Conservation (phyloP, 768 basidiomycete species). For the Paxillus ammoniavirescens region DNA sequence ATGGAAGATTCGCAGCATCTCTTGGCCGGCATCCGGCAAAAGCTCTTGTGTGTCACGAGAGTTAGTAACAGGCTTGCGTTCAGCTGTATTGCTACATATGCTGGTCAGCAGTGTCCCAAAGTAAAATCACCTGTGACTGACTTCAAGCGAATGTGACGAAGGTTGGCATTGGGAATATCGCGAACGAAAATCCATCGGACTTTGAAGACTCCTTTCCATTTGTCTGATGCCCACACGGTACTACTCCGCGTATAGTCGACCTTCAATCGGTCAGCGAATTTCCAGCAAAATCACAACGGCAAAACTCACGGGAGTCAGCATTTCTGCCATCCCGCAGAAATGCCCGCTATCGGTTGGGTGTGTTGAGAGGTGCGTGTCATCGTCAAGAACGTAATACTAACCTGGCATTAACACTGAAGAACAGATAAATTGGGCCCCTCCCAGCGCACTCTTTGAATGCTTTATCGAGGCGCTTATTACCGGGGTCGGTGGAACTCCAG, state of each 20-base stretch:
- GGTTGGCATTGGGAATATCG: conserved; percentile 87
- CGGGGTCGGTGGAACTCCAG: conserved; percentile 96
- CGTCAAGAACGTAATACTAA: conserved; percentile 19
- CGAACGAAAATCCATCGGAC: conserved; percentile 97
- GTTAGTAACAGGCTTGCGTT: conserved; percentile 97
- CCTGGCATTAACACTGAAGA: conserved; percentile 97
- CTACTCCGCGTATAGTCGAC: conserved; percentile 94
- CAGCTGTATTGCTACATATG: conserved; percentile 81
- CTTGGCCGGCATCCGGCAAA: conserved; percentile 92
- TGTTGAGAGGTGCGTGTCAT: neutral
- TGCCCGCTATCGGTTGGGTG: conserved; percentile 61
- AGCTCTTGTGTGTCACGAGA: conserved; percentile 98
- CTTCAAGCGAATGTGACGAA: conserved; percentile 89
- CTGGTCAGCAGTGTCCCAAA: conserved; percentile 11
- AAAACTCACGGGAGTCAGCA: conserved; percentile 81
- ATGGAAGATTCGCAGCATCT: conserved; percentile 95
- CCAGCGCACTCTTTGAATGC: conserved; percentile 95
- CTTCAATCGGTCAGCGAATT: conserved; percentile 28
- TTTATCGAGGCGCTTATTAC: conserved; percentile 95
- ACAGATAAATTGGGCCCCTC: conserved; percentile 93
- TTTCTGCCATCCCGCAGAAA: conserved; percentile 98
- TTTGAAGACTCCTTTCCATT: conserved; percentile 99
- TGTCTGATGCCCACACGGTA: conserved; percentile 98
- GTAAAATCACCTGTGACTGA: conserved; percentile 27
- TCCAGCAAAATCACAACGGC: neutral